These are phyloP conservation scores for Pseudozyma flocculosa DNA, from an alignment of 1,284 basidiomycete genomes.

Conservation along the genomic window DNA sequence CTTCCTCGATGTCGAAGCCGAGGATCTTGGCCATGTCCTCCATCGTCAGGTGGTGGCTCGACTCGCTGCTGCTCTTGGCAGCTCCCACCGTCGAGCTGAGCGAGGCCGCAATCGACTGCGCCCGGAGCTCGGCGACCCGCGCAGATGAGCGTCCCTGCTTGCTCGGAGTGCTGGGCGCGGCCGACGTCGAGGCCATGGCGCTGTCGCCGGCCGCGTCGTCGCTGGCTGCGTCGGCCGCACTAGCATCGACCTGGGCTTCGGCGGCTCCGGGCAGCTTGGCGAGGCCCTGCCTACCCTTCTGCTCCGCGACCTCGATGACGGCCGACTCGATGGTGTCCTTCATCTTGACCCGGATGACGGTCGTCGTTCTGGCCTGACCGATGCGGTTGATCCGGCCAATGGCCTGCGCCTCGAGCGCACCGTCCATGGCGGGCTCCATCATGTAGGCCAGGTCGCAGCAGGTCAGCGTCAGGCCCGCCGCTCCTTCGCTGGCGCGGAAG, in stretches of 20 bases:
- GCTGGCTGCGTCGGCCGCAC: no score
- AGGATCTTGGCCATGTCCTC: slow-evolving; percentile 26
- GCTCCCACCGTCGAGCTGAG: slow-evolving; percentile 23
- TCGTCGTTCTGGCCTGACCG: slow-evolving; percentile 32
- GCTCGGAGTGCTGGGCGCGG: no score
- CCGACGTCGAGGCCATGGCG: no score
- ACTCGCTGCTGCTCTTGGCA: slow-evolving; percentile 15
- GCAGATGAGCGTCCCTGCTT: neutral
- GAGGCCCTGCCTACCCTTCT: neutral
- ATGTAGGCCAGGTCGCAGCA: slow-evolving; percentile 36
- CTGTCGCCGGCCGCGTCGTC: no score
- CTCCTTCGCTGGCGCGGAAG: slow-evolving; percentile 36
- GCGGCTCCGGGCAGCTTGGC: neutral
- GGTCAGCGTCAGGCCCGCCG: slow-evolving; percentile 41
- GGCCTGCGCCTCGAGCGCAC: slow-evolving; percentile 36
- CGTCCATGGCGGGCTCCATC: slow-evolving; percentile 38
- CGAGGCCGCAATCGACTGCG: slow-evolving; percentile 29
- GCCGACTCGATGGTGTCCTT: slow-evolving; percentile 41
- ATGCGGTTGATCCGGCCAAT: slow-evolving; percentile 36
- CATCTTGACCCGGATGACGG: slow-evolving; percentile 35
- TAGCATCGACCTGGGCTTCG: no score
- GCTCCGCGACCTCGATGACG: slow-evolving; percentile 34
- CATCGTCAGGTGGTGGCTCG: slow-evolving; percentile 20
- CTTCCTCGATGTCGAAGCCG: slow-evolving; percentile 28
- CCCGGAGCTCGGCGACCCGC: slow-evolving; percentile 2